Percentiles rank a stretch among this genome's conserved stretches.
phyloP scores from a whole-genome alignment of 257 asterid species.

The Solanum corneliomulleri region DNA sequence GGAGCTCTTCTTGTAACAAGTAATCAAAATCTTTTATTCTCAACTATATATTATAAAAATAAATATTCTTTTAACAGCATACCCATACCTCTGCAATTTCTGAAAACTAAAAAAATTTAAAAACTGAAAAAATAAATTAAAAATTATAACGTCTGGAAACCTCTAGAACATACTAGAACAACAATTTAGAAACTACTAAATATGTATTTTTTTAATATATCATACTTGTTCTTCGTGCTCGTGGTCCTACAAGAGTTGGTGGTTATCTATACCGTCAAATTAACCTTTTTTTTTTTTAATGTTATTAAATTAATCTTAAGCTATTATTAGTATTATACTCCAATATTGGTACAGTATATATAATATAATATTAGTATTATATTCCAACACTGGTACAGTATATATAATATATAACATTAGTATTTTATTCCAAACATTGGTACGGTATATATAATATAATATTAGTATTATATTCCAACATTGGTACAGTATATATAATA shows the following conservation, averaged over 20 bases:
- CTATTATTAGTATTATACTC: not conserved
- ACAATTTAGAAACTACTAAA: not conserved
- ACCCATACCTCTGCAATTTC: not conserved
- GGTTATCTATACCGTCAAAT: not conserved
- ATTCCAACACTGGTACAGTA: not conserved
- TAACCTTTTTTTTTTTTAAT: not conserved
- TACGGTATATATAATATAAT: not conserved
- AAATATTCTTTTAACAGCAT: not conserved
- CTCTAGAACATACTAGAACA: not conserved
- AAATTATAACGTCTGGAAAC: not conserved
- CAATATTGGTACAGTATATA: not conserved
- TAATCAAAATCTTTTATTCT: not conserved
- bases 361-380: not conserved
- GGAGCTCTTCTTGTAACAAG: not conserved
- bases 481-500: not conserved
- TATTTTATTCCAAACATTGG: not conserved
- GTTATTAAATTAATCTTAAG: not conserved
- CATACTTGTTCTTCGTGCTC: not conserved
- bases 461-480: not conserved
- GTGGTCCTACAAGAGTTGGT: not conserved
- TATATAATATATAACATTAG: not conserved
- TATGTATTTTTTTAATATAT: not conserved
- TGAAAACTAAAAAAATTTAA: not conserved
- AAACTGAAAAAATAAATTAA: not conserved
- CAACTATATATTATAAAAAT: not conserved